phyloP scores from a whole-genome alignment of 2,329 filamentous ascomycete genomes.

The Teratosphaeria nubilosa region DNA sequence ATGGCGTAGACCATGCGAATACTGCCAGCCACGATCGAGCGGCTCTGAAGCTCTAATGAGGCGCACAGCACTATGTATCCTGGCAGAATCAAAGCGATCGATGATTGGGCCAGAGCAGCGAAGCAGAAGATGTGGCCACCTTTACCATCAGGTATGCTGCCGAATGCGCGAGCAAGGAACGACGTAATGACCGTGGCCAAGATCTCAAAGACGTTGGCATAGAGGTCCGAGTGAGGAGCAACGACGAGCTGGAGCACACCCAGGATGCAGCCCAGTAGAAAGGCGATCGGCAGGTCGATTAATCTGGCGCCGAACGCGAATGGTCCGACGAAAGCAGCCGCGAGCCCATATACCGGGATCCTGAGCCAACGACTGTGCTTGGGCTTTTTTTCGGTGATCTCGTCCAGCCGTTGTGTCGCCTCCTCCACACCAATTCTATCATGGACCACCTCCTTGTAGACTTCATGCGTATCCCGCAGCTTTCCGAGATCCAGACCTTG shows the following conservation, averaged over 20 bases:
- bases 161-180: conserved; percentile 39
- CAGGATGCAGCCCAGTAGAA: conserved; percentile 63
- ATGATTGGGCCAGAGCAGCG: conserved; percentile 40
- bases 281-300: conserved; percentile 69
- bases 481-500: conserved; percentile 67
- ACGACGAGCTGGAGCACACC: conserved; percentile 65
- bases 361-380: conserved; percentile 41
- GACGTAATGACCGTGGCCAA: conserved; percentile 40
- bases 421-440: conserved; percentile 64
- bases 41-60: conserved; percentile 39
- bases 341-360: conserved; percentile 63
- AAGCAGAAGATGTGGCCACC: conserved; percentile 38
- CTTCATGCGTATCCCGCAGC: conserved; percentile 61
- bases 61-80: conserved; percentile 43
- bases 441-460: conserved; percentile 66
- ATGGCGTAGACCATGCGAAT: conserved; percentile 45
- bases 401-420: conserved; percentile 52
- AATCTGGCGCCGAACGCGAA: conserved; percentile 70
- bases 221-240: conserved; percentile 63
- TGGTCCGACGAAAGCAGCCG: conserved; percentile 64
- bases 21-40: conserved; percentile 40
- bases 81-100: conserved; percentile 41
- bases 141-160: conserved; percentile 33
- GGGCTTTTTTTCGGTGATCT: conserved; percentile 48
- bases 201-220: conserved; percentile 45